These are phyloP conservation scores for Flaveria brownii DNA, from an alignment of 129 eudicot genomes.

Conservation along the genomic window DNA sequence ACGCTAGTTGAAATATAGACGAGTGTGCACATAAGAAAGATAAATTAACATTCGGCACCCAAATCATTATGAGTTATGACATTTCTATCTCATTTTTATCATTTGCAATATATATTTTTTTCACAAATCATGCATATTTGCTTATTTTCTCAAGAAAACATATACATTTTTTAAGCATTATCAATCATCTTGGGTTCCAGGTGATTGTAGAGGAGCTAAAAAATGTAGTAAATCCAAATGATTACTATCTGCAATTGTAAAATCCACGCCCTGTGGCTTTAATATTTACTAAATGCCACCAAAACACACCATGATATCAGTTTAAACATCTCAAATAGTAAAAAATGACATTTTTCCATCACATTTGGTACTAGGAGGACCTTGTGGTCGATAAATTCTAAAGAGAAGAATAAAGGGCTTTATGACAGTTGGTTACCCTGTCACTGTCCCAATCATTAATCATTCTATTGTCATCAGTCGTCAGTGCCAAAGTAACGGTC, in stretches of 20 bases:
- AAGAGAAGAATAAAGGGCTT: neutral
- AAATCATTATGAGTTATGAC: too few species aligned
- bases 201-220: neutral
- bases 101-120: too few species aligned
- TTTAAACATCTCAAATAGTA: conserved; percentile 1
- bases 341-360: conserved; percentile 19
- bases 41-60: too few species aligned
- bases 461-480: conserved; percentile 36
- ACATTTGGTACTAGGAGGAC: neutral
- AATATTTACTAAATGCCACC: conserved; percentile 27
- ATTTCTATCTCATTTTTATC: too few species aligned
- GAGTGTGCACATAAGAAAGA: too few species aligned
- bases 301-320: conserved; percentile 21
- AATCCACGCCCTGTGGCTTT: conserved; percentile 23
- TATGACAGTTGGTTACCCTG: conserved; percentile 13
- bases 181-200: neutral
- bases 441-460: conserved; percentile 15
- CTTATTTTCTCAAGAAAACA: too few species aligned
- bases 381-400: neutral
- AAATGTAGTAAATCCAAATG: neutral
- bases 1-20: too few species aligned
- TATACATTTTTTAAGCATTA: neutral
- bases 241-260: conserved; percentile 18
- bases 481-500: conserved; percentile 98
- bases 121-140: too few species aligned